These are phyloP conservation scores for Russula griseocarnosa DNA, from an alignment of 768 basidiomycete genomes.

Conservation along the genomic window DNA sequence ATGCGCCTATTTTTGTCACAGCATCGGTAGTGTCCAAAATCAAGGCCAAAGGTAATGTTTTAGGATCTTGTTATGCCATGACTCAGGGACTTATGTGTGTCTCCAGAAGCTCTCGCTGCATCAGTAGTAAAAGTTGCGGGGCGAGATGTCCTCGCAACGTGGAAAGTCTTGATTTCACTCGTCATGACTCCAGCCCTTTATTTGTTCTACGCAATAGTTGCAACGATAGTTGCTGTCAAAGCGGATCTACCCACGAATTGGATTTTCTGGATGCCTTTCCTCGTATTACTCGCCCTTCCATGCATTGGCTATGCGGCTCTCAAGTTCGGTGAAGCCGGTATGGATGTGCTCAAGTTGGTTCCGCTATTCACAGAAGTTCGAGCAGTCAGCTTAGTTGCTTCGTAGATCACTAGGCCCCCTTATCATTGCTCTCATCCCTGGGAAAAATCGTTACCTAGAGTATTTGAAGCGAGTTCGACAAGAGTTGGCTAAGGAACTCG, in stretches of 20 bases:
- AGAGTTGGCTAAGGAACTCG: constrained; percentile 75
- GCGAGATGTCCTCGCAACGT: constrained; percentile 90
- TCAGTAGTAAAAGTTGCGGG: constrained; percentile 93
- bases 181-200: constrained; percentile 85
- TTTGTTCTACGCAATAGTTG: constrained; percentile 72
- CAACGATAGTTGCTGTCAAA: constrained; percentile 69
- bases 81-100: constrained; percentile 2
- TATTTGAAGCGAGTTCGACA: constrained; percentile 69
- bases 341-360: constrained; percentile 91
- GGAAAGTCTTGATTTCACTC: constrained; percentile 93
- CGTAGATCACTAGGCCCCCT: constrained; percentile 85
- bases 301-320: constrained; percentile 88
- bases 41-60: constrained; percentile 74
- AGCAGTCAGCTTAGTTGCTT: constrained; percentile 19
- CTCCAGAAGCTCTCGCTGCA: constrained; percentile 86
- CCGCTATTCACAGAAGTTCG: background rate
- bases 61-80: background rate
- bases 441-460: constrained; percentile 76
- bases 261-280: constrained; percentile 69
- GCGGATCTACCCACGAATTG: constrained; percentile 58
- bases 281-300: constrained; percentile 68
- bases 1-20: constrained; percentile 87
- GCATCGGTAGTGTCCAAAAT: constrained; percentile 80
- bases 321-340: constrained; percentile 95
- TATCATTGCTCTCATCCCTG: constrained; percentile 79